Evolutionary conservation across 768 basidiomycete genomes (phyloP).

Genomic region (Trametes cingulata): DNA sequence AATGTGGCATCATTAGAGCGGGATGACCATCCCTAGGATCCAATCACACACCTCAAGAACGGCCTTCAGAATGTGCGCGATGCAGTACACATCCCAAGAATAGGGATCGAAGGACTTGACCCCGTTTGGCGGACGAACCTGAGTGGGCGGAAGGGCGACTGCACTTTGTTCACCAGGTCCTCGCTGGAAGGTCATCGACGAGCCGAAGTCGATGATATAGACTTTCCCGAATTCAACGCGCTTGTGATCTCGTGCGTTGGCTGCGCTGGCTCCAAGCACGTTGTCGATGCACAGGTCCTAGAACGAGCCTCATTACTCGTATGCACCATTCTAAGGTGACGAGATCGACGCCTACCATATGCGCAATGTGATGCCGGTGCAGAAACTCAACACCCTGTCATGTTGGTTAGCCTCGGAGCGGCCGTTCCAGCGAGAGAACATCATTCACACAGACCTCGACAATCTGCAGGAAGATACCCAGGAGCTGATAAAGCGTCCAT

Average conservation of each 20-base stretch:
- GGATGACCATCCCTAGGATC: background rate
- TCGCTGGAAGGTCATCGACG: background rate
- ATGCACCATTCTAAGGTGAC: background rate
- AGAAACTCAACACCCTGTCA: constrained; percentile 2
- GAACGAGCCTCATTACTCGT: no score
- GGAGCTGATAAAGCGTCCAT: background rate
- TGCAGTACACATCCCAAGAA: background rate
- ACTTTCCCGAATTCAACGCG: background rate
- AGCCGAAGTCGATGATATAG: constrained; percentile 4
- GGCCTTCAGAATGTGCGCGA: background rate
- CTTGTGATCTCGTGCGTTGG: background rate
- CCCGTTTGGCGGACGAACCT: background rate
- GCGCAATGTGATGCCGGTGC: background rate
- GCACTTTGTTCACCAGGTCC: background rate
- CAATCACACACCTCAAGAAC: background rate
- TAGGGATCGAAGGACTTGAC: background rate
- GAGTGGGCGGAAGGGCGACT: background rate
- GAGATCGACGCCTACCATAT: background rate
- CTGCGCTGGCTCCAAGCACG: background rate
- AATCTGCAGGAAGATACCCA: background rate
- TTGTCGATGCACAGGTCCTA: background rate
- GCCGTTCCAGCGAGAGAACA: background rate
- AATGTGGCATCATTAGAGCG: no score
- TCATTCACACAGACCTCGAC: background rate
- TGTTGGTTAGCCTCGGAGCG: background rate